These are phyloP conservation scores for Arthrinium phaeospermum DNA, from an alignment of 2,329 filamentous ascomycete species.

Conservation along the genomic window DNA sequence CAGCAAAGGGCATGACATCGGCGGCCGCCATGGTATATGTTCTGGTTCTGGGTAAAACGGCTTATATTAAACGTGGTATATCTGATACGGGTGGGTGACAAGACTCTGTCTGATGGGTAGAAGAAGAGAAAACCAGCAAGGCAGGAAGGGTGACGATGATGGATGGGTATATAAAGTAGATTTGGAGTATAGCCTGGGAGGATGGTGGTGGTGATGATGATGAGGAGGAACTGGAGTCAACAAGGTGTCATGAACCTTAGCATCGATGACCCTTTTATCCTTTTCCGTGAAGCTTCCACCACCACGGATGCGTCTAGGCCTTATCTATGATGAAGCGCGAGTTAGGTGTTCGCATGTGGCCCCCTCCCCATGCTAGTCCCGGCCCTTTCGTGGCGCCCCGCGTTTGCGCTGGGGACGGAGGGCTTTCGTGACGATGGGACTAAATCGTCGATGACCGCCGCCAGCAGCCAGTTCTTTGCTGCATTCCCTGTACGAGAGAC, in stretches of 20 bases:
- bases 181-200: not conserved
- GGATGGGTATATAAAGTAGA: not conserved
- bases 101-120: slow-evolving; percentile 26
- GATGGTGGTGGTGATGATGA: not conserved
- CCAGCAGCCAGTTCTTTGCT: too few species aligned
- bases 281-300: not conserved
- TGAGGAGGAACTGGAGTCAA: not conserved
- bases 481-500: not conserved
- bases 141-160: not conserved
- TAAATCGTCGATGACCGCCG: slow-evolving; percentile 7
- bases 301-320: slow-evolving; percentile 13
- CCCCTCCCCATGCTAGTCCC: not conserved
- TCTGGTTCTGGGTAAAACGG: not conserved
- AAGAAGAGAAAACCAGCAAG: slow-evolving; percentile 13
- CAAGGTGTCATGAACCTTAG: slow-evolving; percentile 1
- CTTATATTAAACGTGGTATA: not conserved
- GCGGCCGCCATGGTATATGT: slow-evolving; percentile 32
- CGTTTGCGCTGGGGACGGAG: not conserved
- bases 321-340: not conserved
- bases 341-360: slow-evolving; percentile 13
- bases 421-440: not conserved
- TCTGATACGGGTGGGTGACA: not conserved
- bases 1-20: slow-evolving; percentile 26
- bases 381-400: not conserved
- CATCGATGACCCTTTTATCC: not conserved